Evolutionary conservation across 2,329 filamentous ascomycete genomes (phyloP).

Genomic region (Trichoderma sp.): DNA sequence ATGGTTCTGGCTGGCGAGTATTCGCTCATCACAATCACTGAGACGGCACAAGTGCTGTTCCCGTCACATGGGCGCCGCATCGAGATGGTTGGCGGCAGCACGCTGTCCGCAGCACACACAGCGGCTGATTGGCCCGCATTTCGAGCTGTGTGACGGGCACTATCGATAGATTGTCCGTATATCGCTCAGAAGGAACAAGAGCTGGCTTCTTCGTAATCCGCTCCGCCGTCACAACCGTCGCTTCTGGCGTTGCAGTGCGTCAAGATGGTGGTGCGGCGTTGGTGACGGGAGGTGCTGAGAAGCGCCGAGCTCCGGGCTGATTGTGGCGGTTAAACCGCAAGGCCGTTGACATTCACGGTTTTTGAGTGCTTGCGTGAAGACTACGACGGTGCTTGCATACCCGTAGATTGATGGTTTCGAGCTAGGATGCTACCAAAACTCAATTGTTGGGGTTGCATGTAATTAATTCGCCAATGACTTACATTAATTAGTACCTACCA

Average conservation of each 20-base stretch:
- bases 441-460: not conserved
- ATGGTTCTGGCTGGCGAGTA: not conserved
- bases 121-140: slow-evolving; percentile 11
- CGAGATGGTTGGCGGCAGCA: not conserved
- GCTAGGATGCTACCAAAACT: not conserved
- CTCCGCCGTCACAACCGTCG: slow-evolving; percentile 12
- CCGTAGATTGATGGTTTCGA: not conserved
- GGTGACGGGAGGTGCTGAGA: slow-evolving; percentile 16
- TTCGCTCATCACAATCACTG: slow-evolving; percentile 2
- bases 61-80: slow-evolving; percentile 17
- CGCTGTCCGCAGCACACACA: slow-evolving; percentile 10
- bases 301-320: slow-evolving; percentile 15
- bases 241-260: slow-evolving; percentile 13
- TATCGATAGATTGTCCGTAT: slow-evolving; percentile 12
- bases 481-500: not conserved
- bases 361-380: not conserved
- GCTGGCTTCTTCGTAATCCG: not conserved
- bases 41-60: not conserved
- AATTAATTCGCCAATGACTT: not conserved
- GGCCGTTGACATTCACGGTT: not conserved
- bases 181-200: slow-evolving; percentile 3
- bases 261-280: slow-evolving; percentile 12
- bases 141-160: slow-evolving; percentile 6
- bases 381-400: not conserved
- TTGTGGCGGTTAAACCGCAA: not conserved